Conservation (phyloP, 306 rosid genomes). For the Dryas drummondii region DNA sequence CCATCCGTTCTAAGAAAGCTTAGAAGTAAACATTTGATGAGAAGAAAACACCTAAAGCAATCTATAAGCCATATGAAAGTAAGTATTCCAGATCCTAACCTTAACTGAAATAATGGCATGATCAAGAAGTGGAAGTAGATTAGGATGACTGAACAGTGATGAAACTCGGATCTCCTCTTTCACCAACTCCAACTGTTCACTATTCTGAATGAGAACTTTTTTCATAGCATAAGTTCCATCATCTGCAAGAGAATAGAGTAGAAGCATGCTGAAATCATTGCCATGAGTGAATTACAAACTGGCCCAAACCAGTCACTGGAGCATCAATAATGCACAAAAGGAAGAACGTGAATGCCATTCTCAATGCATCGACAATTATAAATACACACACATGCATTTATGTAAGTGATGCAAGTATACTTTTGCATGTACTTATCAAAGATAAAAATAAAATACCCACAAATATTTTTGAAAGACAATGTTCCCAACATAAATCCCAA, state of each 20-base stretch:
- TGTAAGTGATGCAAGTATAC: too few relatives aligned
- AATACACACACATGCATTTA: too few relatives aligned
- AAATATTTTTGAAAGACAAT: neutral
- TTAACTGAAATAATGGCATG: constrained; percentile 92
- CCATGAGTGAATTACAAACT: neutral
- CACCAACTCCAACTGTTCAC: constrained; percentile 87
- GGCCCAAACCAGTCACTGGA: neutral
- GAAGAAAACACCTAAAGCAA: neutral
- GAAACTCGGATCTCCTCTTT: constrained; percentile 97
- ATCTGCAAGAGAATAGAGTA: constrained; percentile 41
- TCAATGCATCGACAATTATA: neutral
- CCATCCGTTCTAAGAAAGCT: neutral
- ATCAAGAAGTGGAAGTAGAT: constrained; percentile 96
- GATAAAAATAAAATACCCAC: too few relatives aligned
- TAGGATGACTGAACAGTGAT: constrained; percentile 84
- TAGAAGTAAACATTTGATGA: neutral
- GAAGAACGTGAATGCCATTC: constrained; percentile 3
- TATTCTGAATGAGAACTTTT: constrained; percentile 88
- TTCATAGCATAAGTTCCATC: constrained; percentile 97
- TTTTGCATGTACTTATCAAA: too few relatives aligned
- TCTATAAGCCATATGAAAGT: neutral
- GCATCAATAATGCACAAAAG: constrained; percentile 2
- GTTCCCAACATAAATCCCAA: neutral
- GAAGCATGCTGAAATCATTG: neutral
- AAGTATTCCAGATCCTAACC: constrained; percentile 38